Percentiles rank a stretch among this genome's conserved stretches.
Evolutionary conservation across 1,139 yeast genomes (phyloP).

Genomic region (Diutina catenulata): DNA sequence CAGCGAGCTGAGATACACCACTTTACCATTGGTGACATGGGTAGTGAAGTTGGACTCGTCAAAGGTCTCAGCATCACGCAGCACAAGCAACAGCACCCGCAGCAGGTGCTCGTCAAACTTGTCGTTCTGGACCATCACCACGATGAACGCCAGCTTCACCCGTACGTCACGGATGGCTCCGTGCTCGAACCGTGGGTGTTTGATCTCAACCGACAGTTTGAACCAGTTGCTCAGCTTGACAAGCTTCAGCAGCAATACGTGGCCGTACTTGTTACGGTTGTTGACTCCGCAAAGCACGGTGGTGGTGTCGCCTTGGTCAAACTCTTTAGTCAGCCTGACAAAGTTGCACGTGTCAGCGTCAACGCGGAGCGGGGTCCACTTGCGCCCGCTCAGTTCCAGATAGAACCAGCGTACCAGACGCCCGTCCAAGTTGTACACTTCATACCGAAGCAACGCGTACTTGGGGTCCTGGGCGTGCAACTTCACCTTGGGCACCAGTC

Average conservation of each 20-base stretch:
- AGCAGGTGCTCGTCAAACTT: slow-evolving; percentile 26
- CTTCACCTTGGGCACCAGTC: slow-evolving; percentile 10
- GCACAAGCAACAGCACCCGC: slow-evolving; percentile 37
- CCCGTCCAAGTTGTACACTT: slow-evolving; percentile 20
- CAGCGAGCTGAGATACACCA: slow-evolving; percentile 44
- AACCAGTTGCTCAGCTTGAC: slow-evolving; percentile 45
- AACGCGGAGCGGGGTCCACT: slow-evolving; percentile 25
- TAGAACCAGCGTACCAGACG: slow-evolving; percentile 33
- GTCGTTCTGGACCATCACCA: slow-evolving; percentile 40
- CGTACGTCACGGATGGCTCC: slow-evolving; percentile 33
- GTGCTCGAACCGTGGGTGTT: slow-evolving; percentile 20
- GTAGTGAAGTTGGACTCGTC: slow-evolving; percentile 39
- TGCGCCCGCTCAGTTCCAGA: slow-evolving; percentile 40
- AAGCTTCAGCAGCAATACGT: slow-evolving; percentile 29
- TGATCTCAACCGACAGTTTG: slow-evolving; percentile 16
- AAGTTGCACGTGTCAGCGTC: slow-evolving; percentile 37
- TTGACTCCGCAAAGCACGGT: slow-evolving; percentile 36
- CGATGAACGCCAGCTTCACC: slow-evolving; percentile 39
- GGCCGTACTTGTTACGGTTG: slow-evolving; percentile 29
- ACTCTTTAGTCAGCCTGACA: slow-evolving; percentile 31
- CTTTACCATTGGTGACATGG: slow-evolving; percentile 31
- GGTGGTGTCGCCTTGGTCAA: slow-evolving; percentile 25
- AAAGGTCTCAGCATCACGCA: slow-evolving; percentile 47
- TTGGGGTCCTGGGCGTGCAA: slow-evolving; percentile 33
- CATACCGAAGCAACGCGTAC: slow-evolving; percentile 25